Evolutionary conservation across 768 basidiomycete genomes (phyloP).

Genomic region (Leccinum truebloodii): DNA sequence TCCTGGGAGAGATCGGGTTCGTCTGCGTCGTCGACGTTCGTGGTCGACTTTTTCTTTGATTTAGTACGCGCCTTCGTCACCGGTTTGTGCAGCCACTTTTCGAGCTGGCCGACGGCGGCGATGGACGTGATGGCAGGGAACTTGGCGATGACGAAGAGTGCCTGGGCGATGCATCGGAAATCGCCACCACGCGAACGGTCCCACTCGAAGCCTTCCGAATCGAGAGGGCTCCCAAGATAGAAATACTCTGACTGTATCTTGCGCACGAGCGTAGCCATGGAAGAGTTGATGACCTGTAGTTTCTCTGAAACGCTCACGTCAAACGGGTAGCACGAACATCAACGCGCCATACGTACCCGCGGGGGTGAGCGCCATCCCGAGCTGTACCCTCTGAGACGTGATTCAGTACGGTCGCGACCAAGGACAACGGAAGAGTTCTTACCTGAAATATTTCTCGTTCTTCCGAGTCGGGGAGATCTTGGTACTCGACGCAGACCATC

Average conservation of each 20-base stretch:
- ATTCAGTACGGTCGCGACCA: background rate
- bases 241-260: conserved; percentile 50
- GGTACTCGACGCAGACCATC: conserved; percentile 80
- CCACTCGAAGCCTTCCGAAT: conserved; percentile 46
- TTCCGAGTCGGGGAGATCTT: conserved; percentile 52
- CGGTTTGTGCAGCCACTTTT: conserved; percentile 49
- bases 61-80: conserved; percentile 15
- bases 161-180: conserved; percentile 58
- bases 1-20: conserved; percentile 28
- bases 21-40: conserved; percentile 1
- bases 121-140: conserved; percentile 35
- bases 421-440: conserved; percentile 8
- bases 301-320: conserved; percentile 46
- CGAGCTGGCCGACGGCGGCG: conserved; percentile 39
- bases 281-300: conserved; percentile 62
- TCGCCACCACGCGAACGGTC: conserved; percentile 53
- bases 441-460: conserved; percentile 78
- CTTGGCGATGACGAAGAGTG: conserved; percentile 51
- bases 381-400: conserved; percentile 61
- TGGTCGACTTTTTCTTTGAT: conserved; percentile 23
- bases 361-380: conserved; percentile 75
- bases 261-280: conserved; percentile 61
- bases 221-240: conserved; percentile 37
- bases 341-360: conserved; percentile 43
- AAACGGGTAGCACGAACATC: background rate